Evolutionary conservation across 805 yeast species (phyloP).

Genomic region (Komagataella mondaviorum): DNA sequence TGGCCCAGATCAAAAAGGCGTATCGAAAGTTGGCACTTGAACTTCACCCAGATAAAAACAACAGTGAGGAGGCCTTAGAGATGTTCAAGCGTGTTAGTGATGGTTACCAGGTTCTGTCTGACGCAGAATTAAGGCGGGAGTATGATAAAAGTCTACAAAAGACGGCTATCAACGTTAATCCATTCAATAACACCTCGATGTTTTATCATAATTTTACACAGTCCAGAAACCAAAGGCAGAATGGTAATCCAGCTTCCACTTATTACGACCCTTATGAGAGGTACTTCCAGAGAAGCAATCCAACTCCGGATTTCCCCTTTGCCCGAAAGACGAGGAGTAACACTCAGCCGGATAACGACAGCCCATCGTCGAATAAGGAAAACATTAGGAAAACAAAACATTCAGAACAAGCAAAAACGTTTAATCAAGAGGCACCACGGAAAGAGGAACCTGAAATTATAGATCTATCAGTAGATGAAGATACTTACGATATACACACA

Average conservation of each 20-base stretch:
- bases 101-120: slow-evolving; percentile 78
- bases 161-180: slow-evolving; percentile 6
- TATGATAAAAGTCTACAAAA: slow-evolving; percentile 33
- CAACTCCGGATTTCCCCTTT: background rate
- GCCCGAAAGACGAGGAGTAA: background rate
- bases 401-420: background rate
- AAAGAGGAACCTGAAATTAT: background rate
- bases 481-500: background rate
- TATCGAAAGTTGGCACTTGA: slow-evolving; percentile 66
- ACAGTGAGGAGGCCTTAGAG: slow-evolving; percentile 56
- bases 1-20: slow-evolving; percentile 64
- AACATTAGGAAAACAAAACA: background rate
- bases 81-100: slow-evolving; percentile 89
- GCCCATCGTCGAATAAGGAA: background rate
- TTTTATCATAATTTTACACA: background rate
- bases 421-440: background rate
- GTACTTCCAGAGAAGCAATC: background rate
- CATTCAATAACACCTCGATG: slow-evolving; percentile 4
- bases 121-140: slow-evolving; percentile 44
- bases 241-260: background rate
- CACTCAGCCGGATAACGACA: background rate
- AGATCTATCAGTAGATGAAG: background rate
- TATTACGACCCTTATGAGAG: background rate
- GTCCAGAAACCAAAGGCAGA: background rate
- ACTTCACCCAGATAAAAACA: slow-evolving; percentile 88